Conservation (phyloP, 2,329 filamentous ascomycete species). For the Ophiostoma ulmi region DNA sequence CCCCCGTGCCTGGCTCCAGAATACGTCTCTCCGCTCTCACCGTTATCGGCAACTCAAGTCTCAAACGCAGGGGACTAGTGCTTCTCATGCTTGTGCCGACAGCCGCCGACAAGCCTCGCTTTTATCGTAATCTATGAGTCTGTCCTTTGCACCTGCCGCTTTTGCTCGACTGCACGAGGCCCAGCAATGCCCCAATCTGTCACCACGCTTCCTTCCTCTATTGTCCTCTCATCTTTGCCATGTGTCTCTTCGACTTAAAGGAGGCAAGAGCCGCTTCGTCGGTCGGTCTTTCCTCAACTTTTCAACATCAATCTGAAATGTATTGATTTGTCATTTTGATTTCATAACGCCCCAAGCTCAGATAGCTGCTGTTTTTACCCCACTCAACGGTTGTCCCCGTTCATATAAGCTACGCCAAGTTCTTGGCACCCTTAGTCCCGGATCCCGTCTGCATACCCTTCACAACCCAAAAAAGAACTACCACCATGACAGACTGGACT, state of each 20-base stretch:
- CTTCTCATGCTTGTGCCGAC: background rate
- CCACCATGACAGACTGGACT: conserved; percentile 11
- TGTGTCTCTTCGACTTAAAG: background rate
- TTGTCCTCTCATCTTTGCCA: background rate
- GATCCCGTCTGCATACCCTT: background rate
- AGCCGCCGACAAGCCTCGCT: background rate
- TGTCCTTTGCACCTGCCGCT: background rate
- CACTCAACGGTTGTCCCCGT: background rate
- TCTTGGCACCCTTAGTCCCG: background rate
- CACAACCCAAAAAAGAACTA: background rate
- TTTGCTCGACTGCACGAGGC: background rate
- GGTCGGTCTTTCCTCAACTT: background rate
- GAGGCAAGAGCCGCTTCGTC: background rate
- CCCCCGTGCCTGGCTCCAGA: background rate
- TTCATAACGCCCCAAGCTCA: background rate
- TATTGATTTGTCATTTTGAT: background rate
- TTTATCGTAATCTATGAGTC: background rate
- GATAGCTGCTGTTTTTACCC: background rate
- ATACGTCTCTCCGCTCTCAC: background rate
- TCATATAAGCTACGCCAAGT: background rate
- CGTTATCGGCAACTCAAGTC: background rate
- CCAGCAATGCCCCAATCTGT: conserved; percentile 2
- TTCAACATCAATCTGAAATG: background rate
- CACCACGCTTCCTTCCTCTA: background rate
- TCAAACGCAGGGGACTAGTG: background rate